Evolutionary conservation across 2,329 filamentous ascomycete species (phyloP), one percentile per base, ranked within the genome.

Genomic region (Zymoseptoria pseudotritici): DNA sequence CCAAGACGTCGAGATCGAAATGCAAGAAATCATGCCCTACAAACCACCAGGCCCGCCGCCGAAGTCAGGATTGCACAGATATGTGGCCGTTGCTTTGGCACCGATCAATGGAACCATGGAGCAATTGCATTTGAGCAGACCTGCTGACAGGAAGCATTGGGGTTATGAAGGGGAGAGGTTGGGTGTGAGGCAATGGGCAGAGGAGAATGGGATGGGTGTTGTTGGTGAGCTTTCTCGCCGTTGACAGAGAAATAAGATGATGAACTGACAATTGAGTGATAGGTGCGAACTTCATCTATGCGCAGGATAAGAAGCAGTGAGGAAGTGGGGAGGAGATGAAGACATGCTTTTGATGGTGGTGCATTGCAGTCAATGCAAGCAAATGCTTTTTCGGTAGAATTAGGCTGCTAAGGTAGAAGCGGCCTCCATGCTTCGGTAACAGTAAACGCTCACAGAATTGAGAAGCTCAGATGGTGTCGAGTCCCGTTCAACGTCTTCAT

Each of bases 41-140:
- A 79, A 82, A 64, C 75, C 81, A 4, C 83, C 83, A 0, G 77
- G 76, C 5, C 82, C 83, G 29, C 83, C 82, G 0, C 71, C 76
- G 6, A 80, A 81, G 71, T 84, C 82, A 0, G 81, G 82, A 2
- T 79, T 79, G 65, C 82, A 85, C 66, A 75, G 83, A 57, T 85
- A 85, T 68, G 79, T 85, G 3, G 82, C 84, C 63, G 72, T 83
- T 4, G 74, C 81, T 6, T 73, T 84, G 59, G 77, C 70, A 64
- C 77, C 73, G 13, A 69, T 61, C 59, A 80, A 80, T 58, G 74
- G 76, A 7, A 79, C 78, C 8, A 75, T 68, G 11, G 72, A 75
- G 58, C 64, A 66, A 20, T 57, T 80, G 55, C 67, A 77, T 61
- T 64, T 83, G 61, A 77, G 70, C 17, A 75, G 71, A 60, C 82